Evolutionary conservation across 2,329 filamentous ascomycete genomes (phyloP).

Genomic region (Calonectria hongkongensis): DNA sequence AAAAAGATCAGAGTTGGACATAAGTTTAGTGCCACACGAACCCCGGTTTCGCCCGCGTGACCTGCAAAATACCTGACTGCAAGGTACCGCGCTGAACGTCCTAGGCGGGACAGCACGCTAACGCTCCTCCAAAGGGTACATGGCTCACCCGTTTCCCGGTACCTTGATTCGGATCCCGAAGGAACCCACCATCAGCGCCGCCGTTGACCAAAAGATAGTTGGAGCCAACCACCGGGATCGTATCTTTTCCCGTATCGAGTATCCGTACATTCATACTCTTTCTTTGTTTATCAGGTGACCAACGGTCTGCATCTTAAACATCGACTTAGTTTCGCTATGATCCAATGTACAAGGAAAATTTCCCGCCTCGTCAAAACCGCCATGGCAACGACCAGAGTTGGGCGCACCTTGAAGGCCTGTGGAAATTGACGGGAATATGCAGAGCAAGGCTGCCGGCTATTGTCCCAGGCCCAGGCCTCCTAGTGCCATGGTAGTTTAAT

Average conservation of each 20-base stretch:
- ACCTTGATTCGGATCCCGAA: constrained; percentile 16
- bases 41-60: constrained; percentile 54
- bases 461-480: background rate
- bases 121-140: background rate
- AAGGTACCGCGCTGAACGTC: constrained; percentile 1
- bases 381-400: background rate
- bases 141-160: background rate
- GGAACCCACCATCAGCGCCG: constrained; percentile 10
- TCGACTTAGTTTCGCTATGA: background rate
- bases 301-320: background rate
- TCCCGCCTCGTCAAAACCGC: background rate
- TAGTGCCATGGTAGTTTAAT: constrained; percentile 17
- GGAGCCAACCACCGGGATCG: background rate
- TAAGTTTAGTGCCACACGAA: constrained; percentile 41
- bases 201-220: constrained; percentile 18
- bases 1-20: constrained; percentile 43
- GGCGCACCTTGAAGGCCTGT: constrained; percentile 16
- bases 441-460: background rate
- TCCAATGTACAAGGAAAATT: background rate
- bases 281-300: background rate
- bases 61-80: constrained; percentile 25
- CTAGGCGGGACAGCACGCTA: background rate
- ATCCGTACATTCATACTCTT: background rate
- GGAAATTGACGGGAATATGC: constrained; percentile 10
- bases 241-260: background rate